Percentiles rank a stretch among this genome's conserved stretches.
Conservation (phyloP, 1,139 yeast genomes). For the Candida sp. region DNA sequence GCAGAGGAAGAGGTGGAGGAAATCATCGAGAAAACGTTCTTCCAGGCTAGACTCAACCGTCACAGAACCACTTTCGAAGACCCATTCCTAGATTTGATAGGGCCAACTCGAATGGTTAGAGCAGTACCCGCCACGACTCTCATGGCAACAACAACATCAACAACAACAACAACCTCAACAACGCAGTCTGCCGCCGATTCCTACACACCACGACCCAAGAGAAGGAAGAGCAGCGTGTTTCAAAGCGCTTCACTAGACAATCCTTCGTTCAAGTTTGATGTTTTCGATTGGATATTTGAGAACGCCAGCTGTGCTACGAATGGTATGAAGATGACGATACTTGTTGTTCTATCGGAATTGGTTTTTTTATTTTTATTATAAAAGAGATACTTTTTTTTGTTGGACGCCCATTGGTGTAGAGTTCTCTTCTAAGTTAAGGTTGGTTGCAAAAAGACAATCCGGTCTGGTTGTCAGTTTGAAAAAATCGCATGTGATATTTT, state of each 20-base stretch:
- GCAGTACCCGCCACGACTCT: not conserved
- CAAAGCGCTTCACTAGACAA: not conserved
- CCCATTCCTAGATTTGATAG: not conserved
- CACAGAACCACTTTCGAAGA: not conserved
- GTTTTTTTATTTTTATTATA: slow-evolving; percentile 1
- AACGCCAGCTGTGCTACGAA: not conserved
- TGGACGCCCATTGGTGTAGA: not conserved
- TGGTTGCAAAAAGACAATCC: not conserved
- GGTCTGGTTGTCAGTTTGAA: not conserved
- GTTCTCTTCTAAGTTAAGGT: no score
- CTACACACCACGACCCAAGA: not conserved
- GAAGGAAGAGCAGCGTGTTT: not conserved
- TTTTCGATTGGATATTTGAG: slow-evolving; percentile 8
- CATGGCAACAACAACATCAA: not conserved
- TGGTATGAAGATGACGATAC: not conserved
- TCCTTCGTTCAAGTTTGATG: slow-evolving; percentile 6
- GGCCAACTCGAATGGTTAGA: not conserved
- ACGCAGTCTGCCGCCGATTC: not conserved
- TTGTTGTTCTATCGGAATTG: not conserved
- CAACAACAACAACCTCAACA: not conserved
- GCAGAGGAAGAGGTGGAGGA: not conserved
- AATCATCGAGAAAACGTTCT: not conserved
- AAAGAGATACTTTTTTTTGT: not conserved
- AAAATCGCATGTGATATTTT: not conserved
- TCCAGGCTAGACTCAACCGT: not conserved